Conservation (phyloP, 306 rosid genomes). For the Hylodesmum podocarpum region DNA sequence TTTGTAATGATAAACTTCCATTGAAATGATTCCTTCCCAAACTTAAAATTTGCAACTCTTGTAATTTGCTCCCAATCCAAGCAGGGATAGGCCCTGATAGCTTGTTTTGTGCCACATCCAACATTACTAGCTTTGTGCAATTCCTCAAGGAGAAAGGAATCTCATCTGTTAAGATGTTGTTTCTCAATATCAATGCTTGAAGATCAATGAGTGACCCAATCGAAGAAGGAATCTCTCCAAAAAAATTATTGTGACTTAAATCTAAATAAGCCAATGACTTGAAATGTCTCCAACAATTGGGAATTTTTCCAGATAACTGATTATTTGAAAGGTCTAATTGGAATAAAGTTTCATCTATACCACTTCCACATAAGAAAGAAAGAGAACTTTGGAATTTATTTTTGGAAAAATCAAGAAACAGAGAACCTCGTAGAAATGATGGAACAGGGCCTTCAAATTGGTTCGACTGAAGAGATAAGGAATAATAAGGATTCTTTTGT, state of each 20-base stretch:
- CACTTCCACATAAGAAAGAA: not conserved
- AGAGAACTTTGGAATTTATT: conserved; percentile 13
- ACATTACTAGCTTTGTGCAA: not conserved
- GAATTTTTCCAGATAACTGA: not conserved
- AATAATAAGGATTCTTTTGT: not conserved
- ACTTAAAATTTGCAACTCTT: not conserved
- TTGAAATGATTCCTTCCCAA: not conserved
- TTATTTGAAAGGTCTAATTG: not conserved
- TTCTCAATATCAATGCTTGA: not conserved
- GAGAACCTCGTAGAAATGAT: not conserved
- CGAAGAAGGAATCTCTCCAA: not conserved
- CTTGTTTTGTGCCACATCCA: conserved; percentile 17
- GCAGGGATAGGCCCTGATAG: not conserved
- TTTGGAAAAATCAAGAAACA: not conserved
- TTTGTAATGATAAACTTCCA: not conserved
- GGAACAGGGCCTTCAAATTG: conserved; percentile 27
- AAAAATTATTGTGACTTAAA: not conserved
- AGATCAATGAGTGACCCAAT: not conserved
- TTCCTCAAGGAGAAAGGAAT: not conserved
- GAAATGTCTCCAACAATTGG: conserved; percentile 21
- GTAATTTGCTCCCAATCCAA: not conserved
- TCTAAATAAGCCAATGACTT: not conserved
- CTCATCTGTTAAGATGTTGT: not conserved
- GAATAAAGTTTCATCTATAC: no score
- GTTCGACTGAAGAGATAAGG: not conserved